Conservation (phyloP, 2,329 filamentous ascomycete genomes). For the Alternaria angustiovoidea region DNA sequence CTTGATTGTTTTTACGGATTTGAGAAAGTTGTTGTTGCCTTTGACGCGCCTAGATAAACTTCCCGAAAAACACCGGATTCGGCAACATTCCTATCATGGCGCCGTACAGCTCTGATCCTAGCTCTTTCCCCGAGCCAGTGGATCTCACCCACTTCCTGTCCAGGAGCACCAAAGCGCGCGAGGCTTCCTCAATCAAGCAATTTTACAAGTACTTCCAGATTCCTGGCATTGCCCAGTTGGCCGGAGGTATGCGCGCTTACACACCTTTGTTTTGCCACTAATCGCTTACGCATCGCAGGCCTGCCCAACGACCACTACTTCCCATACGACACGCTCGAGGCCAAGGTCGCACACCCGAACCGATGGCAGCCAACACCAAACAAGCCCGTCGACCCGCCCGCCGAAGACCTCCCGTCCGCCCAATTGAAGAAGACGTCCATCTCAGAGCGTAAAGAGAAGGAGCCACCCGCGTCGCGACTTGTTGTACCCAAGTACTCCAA, state of each 20-base stretch:
- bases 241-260: constrained; percentile 58
- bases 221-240: constrained; percentile 68
- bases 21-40: constrained; percentile 11
- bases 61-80: not conserved
- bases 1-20: constrained; percentile 21
- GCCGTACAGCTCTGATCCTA: constrained; percentile 33
- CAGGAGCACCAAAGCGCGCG: constrained; percentile 69
- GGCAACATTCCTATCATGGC: constrained; percentile 28
- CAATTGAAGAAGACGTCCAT: constrained; percentile 42
- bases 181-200: constrained; percentile 74
- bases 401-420: constrained; percentile 35
- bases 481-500: constrained; percentile 74
- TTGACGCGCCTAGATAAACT: not conserved
- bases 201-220: constrained; percentile 86
- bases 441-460: constrained; percentile 33
- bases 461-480: constrained; percentile 60
- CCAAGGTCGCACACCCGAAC: constrained; percentile 75
- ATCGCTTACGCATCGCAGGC: constrained; percentile 59
- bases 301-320: constrained; percentile 84
- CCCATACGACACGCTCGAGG: constrained; percentile 89
- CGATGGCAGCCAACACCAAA: constrained; percentile 78
- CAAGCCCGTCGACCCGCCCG: constrained; percentile 59
- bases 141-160: constrained; percentile 85
- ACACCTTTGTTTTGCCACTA: not conserved
- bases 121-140: constrained; percentile 61